Base-by-base conservation (phyloP, 371 early-diverging fungal genomes). In the Mortierella sp. region DNA sequence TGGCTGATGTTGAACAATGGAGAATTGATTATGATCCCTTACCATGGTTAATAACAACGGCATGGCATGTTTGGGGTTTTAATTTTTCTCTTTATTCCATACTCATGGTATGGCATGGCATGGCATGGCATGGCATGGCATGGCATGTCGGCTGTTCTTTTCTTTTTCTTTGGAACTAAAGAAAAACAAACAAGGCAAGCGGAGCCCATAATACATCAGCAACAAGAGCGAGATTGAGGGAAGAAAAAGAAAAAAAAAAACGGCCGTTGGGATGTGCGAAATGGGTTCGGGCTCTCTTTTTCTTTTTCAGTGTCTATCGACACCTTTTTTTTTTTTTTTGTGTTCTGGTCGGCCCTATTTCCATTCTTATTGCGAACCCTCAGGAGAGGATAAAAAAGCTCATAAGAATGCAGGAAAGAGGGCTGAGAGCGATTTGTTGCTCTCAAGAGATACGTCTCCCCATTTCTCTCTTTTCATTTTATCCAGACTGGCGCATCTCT, bases 271-370 rank as follows among this genome's bases (percentile, higher is more conserved):
- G 55, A 55, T 9, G 31, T 31, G 11, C 8, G 31, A 53, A 74
- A 47, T 68, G 68, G 45, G 68, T 37, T 44, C 40, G 67, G 58
- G 74, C 74, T 74, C 68, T 74, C 31, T 71, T 22, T 63, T 14
- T 48, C n/a, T n/a, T n/a, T n/a, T n/a, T n/a, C n/a, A n/a, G n/a
- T n/a, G n/a, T n/a, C n/a, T n/a, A n/a, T n/a, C n/a, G n/a, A n/a
- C n/a, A n/a, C n/a, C n/a, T 31, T 58, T 34, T 8, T 34, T 31
- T 58, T 58, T 55, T 40, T 37, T 16, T 40, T 11, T 37, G 29
- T 39, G 13, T 14, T 55, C 34, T 26, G 19, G 9, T 40, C 26
- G 31, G 31, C 58, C 58, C 58, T 34, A 34, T 58, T 2, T 47
- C 47, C 14, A 8, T 7, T 34, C 24, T 58, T 16, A 34, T 58